Evolutionary conservation across 371 early-diverging fungal genomes (phyloP), one percentile per base, ranked within the genome.

Genomic region (Zopfochytrium polystomum): DNA sequence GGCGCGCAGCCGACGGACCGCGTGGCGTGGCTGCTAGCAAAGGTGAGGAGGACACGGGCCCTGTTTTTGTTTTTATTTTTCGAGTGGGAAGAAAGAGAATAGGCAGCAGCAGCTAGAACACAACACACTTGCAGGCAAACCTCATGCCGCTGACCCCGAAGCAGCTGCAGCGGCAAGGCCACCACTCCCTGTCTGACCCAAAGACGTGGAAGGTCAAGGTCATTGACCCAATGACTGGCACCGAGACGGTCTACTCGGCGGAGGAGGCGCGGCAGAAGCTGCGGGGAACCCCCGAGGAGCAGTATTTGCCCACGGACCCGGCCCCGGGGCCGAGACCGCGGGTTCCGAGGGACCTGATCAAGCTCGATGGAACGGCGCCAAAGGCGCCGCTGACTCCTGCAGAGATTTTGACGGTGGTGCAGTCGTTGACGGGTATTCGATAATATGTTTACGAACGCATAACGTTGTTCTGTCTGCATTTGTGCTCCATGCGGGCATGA

Each of bases 1-100:
- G 97, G 97, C 30, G 98, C 96, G 13, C 92, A 95, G 77, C 95
- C 96, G 6, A 80, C 88, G 15, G 90, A 90, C 31, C 78, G 88
- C 13, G 97, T 94, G 9, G 85, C 87, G 25, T 89, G 90, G 66
- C 70, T 98, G 61, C 76, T 98, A 23, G 87, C 89, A 61, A 93
- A 91, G 83, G 96, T 93, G 65, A 70, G 71, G n/a, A n/a, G n/a
- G n/a, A n/a, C n/a, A n/a, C n/a, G n/a, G n/a, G n/a, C n/a, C n/a
- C n/a, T n/a, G n/a, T 13, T 25, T 58, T 9, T 43, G 5, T 52
- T 13, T 42, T 5, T 52, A 59, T 25, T 58, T 34, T 20, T 49
- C 0, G 2, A 23, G 15, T 7, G 1, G 52, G 34, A 51, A 20
- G 38, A 18, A 55, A 23, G 7, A n/a, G 38, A n/a, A 52, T 58